Conservation (phyloP, 805 yeast species). For the Candida vaughaniae region DNA sequence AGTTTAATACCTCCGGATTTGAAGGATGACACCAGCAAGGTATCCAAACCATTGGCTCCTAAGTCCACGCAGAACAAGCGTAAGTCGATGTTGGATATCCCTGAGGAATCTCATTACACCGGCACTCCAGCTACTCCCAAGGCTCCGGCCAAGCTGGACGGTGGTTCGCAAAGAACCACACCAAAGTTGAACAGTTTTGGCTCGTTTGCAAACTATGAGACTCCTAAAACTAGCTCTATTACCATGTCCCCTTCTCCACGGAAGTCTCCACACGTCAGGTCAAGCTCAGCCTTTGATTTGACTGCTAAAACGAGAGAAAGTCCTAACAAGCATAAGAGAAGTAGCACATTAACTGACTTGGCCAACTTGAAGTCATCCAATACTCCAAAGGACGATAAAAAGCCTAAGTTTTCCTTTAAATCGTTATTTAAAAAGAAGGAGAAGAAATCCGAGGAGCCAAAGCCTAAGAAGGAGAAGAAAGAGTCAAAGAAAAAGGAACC, state of each 20-base stretch:
- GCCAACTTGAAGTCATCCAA: slow-evolving; percentile 5
- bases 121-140: slow-evolving; percentile 2
- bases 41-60: not conserved
- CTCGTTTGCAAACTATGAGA: not conserved
- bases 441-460: slow-evolving; percentile 12
- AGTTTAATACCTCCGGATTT: slow-evolving; percentile 13
- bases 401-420: slow-evolving; percentile 38
- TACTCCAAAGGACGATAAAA: slow-evolving; percentile 12
- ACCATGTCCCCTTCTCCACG: slow-evolving; percentile 14
- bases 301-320: slow-evolving; percentile 12
- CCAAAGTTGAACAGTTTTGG: slow-evolving; percentile 6
- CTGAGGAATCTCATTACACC: slow-evolving; percentile 1
- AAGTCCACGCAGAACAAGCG: not conserved
- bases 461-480: slow-evolving; percentile 2
- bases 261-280: slow-evolving; percentile 21
- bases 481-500: not conserved
- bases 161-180: slow-evolving; percentile 2
- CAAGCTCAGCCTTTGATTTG: slow-evolving; percentile 20
- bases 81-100: slow-evolving; percentile 8
- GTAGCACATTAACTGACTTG: slow-evolving; percentile 22
- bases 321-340: slow-evolving; percentile 18
- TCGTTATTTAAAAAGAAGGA: slow-evolving; percentile 38
- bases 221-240: slow-evolving; percentile 5
- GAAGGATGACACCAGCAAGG: not conserved
- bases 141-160: not conserved